A percentile compares a stretch with the other conserved stretches of the same genome.
Evolutionary conservation across 2,329 filamentous ascomycete species (phyloP).

Genomic region (Juglanconis sp.): DNA sequence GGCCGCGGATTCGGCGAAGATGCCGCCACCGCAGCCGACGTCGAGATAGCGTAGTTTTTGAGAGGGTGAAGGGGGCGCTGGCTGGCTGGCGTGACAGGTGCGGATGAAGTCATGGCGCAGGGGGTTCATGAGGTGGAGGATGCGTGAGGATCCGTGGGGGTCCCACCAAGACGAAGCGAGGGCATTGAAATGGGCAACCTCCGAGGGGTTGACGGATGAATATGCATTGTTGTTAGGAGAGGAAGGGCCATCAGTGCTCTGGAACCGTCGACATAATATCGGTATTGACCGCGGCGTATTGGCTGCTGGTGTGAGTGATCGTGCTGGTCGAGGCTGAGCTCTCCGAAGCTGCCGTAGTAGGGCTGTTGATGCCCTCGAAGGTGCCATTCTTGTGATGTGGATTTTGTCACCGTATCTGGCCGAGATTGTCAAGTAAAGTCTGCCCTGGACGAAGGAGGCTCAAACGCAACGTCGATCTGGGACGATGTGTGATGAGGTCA

Average conservation of each 20-base stretch:
- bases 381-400: slow-evolving; percentile 9
- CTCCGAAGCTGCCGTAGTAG: slow-evolving; percentile 7
- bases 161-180: slow-evolving; percentile 98
- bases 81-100: slow-evolving; percentile 60
- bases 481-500: not conserved
- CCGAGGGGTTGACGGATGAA: slow-evolving; percentile 79
- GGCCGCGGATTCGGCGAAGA: slow-evolving; percentile 87
- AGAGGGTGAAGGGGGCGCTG: slow-evolving; percentile 30
- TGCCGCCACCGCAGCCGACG: slow-evolving; percentile 92
- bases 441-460: not conserved
- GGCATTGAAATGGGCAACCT: slow-evolving; percentile 91
- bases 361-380: slow-evolving; percentile 13
- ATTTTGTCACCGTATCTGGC: not conserved
- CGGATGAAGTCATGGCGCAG: slow-evolving; percentile 90
- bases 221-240: slow-evolving; percentile 26
- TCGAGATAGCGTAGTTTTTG: slow-evolving; percentile 71
- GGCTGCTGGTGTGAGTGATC: not conserved
- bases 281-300: slow-evolving; percentile 2
- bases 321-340: not conserved
- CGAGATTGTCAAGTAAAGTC: not conserved
- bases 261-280: slow-evolving; percentile 1
- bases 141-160: slow-evolving; percentile 83
- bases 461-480: not conserved
- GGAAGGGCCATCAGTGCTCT: not conserved
- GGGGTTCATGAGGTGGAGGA: slow-evolving; percentile 97